phyloP scores from a whole-genome alignment of 495 filamentous ascomycete genomes.

The Aspergillus sparsus region DNA sequence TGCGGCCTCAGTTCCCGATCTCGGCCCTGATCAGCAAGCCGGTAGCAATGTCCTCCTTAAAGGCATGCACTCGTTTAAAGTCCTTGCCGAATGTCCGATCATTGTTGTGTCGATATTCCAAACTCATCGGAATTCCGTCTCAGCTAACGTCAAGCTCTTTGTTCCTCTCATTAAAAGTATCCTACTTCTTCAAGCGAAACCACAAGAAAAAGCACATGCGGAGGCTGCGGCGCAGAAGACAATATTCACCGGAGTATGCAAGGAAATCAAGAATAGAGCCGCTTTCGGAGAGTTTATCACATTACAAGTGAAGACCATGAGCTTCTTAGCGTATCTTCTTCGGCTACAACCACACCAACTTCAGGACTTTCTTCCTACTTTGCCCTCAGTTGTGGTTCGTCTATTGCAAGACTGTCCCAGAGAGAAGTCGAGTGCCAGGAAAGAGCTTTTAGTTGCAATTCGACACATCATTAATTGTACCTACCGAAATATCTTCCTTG shows the following conservation, averaged over 20 bases:
- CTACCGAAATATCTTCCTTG: slow-evolving; percentile 91
- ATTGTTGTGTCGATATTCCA: slow-evolving; percentile 99
- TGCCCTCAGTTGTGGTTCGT: slow-evolving; percentile 90
- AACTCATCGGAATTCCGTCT: slow-evolving; percentile 75
- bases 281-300: slow-evolving; percentile 98
- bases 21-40: slow-evolving; percentile 72
- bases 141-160: slow-evolving; percentile 85
- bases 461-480: slow-evolving; percentile 99
- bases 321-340: slow-evolving; percentile 92
- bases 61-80: slow-evolving; percentile 99
- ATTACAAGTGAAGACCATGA: slow-evolving; percentile 99
- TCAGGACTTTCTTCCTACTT: slow-evolving; percentile 80
- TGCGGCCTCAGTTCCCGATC: slow-evolving; percentile 72
- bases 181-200: slow-evolving; percentile 83
- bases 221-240: slow-evolving; percentile 73
- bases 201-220: slow-evolving; percentile 87
- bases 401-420: slow-evolving; percentile 90
- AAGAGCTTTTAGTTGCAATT: slow-evolving; percentile 94
- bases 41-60: slow-evolving; percentile 75
- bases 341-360: slow-evolving; percentile 85
- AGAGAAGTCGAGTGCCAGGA: slow-evolving; percentile 89
- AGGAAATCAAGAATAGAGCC: slow-evolving; percentile 87
- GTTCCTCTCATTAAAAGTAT: slow-evolving; percentile 92
- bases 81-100: slow-evolving; percentile 95
- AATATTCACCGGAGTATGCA: slow-evolving; percentile 91